Evolutionary conservation across 1,284 basidiomycete species (phyloP), one percentile per base, ranked within the genome.

Genomic region (Leccinum cinnamomeum): DNA sequence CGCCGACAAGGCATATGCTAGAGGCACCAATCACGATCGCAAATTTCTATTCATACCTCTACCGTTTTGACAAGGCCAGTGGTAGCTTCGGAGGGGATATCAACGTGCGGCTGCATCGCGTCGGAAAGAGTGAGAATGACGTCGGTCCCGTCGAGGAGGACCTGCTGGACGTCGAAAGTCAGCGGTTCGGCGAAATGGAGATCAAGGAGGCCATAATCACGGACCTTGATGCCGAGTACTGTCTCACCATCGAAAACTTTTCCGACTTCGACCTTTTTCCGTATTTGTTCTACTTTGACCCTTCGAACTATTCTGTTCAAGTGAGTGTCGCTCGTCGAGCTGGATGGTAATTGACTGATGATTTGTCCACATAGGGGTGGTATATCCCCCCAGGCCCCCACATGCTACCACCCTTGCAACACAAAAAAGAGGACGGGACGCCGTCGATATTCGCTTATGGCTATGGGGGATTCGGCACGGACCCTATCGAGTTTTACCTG

Each of bases 271-370:
- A 48, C 28, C 35, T 57, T 18, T 57, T 57, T 16, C 56, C 56
- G 0, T 57, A 57, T 33, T 8, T 57, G 56, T 57, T 57, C 56
- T 57, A 57, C 56, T 48, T 57, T 33, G 56, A 57, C 25, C 56
- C 56, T 20, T 57, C 41, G 10, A 18, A 57, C 12, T 57, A 57
- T 46, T 48, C 56, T 25, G 28, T 57, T 14, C 56, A 57, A 16
- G 56, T 57, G 56, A 48, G 41, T 56, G 6, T 25, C 8, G 11
- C 28, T 18, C 23, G 18, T 18, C 7, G 11, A 14, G 3, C 16
- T 25, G 28, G n/a, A 23, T 12, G 8, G n/a, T n/a, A 7, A 57
- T 23, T 28, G 39, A 48, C 56, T 48, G 6, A 46, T 20, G n/a
- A 48, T 44, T 44, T 18, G 14, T 10, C 3, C 12, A 23, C 41